A percentile compares a stretch with the other conserved stretches of the same genome.
phyloP scores from a whole-genome alignment of 768 basidiomycete species.

The Strobilomyces confusus region DNA sequence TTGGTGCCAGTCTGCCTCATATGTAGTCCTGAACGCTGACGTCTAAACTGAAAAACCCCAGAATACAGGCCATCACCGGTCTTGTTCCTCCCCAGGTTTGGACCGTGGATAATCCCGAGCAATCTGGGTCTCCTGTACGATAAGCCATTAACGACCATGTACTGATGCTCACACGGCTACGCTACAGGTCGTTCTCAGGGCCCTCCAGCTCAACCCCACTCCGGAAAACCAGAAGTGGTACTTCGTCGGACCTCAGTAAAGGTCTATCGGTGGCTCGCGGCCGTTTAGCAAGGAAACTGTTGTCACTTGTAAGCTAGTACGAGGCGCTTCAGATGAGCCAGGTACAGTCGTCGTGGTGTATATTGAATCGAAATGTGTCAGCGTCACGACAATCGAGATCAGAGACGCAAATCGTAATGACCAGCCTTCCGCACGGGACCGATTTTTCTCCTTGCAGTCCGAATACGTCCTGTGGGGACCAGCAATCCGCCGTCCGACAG shows the following conservation, averaged over 20 bases:
- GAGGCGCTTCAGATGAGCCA: not conserved
- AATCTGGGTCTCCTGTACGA: not conserved
- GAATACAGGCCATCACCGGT: not conserved
- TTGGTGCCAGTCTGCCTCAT: not conserved
- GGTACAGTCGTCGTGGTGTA: not conserved
- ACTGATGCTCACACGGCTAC: not conserved
- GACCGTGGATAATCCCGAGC: not conserved
- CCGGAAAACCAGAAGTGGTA: slow-evolving; percentile 2
- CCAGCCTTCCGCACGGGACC: no score
- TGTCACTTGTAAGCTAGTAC: not conserved
- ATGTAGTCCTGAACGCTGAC: not conserved
- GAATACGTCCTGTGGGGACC: no score
- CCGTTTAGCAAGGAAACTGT: not conserved
- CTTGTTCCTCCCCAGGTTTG: not conserved
- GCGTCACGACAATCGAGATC: not conserved
- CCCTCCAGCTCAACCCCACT: not conserved
- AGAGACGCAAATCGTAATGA: no score
- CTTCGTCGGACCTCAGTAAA: not conserved
- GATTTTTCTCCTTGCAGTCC: no score
- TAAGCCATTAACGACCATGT: not conserved
- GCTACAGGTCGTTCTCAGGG: not conserved
- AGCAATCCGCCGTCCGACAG: no score
- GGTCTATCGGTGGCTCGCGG: not conserved
- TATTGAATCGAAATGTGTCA: not conserved
- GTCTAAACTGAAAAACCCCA: not conserved